Percentiles rank a stretch among this genome's conserved stretches.
Evolutionary conservation across 495 filamentous ascomycete species (phyloP).

Genomic region (Aspergillus bertholletiae): DNA sequence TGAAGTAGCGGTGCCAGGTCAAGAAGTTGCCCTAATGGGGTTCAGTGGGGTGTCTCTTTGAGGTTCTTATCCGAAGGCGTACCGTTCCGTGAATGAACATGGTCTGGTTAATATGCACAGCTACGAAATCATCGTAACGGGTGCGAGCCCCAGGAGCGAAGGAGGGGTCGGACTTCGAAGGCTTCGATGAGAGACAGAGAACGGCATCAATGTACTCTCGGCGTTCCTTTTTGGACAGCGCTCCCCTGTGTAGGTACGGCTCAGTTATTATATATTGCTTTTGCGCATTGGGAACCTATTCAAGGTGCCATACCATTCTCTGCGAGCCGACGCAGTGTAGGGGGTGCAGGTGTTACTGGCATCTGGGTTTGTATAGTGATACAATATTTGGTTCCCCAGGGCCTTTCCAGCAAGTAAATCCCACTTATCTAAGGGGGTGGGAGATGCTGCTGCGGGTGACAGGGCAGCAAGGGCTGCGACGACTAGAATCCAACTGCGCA

Average conservation of each 20-base stretch:
- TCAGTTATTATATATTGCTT: not conserved
- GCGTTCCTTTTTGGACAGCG: slow-evolving; percentile 41
- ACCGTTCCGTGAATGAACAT: slow-evolving; percentile 51
- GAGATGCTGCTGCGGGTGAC: not conserved
- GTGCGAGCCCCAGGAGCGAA: slow-evolving; percentile 42
- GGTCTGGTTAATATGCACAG: slow-evolving; percentile 56
- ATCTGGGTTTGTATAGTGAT: not conserved
- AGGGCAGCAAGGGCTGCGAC: not conserved
- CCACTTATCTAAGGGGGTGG: not conserved
- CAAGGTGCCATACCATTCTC: slow-evolving; percentile 22
- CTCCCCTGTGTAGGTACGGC: slow-evolving; percentile 35
- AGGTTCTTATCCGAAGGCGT: slow-evolving; percentile 25
- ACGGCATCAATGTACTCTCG: slow-evolving; percentile 55
- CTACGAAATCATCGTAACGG: slow-evolving; percentile 62
- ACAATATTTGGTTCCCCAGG: not conserved
- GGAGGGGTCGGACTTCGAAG: slow-evolving; percentile 32
- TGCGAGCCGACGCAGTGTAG: slow-evolving; percentile 18
- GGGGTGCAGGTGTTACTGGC: slow-evolving; percentile 13
- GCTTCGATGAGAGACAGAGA: slow-evolving; percentile 48
- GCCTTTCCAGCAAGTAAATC: slow-evolving; percentile 3
- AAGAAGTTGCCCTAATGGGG: slow-evolving; percentile 53
- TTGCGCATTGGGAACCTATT: not conserved
- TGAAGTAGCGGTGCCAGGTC: slow-evolving; percentile 63
- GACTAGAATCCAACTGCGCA: not conserved
- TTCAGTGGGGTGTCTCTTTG: slow-evolving; percentile 52